Percentiles rank a stretch among this genome's conserved stretches.
phyloP scores from a whole-genome alignment of 2,329 filamentous ascomycete genomes.

The Diaporthe nobilis region DNA sequence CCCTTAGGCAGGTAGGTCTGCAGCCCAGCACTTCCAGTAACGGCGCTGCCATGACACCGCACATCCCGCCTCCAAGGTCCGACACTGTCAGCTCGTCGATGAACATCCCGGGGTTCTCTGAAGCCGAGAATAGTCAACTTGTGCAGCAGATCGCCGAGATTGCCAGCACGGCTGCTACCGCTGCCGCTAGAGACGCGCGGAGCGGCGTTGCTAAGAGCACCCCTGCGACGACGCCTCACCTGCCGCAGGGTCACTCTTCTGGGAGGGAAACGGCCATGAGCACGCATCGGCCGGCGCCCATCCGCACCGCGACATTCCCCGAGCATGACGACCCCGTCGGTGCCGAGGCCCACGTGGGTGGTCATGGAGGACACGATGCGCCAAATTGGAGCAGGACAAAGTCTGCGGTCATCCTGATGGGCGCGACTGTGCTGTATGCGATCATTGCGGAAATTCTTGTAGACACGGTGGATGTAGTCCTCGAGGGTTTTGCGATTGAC shows the following conservation, averaged over 20 bases:
- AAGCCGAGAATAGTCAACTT: constrained; percentile 84
- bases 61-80: constrained; percentile 82
- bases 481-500: constrained; percentile 91
- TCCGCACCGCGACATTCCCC: constrained; percentile 56
- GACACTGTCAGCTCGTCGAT: constrained; percentile 59
- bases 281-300: constrained; percentile 47
- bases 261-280: constrained; percentile 37
- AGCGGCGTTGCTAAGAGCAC: constrained; percentile 43
- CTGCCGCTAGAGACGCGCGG: constrained; percentile 83
- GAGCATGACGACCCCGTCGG: constrained; percentile 61
- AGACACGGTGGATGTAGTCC: constrained; percentile 95
- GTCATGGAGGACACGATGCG: constrained; percentile 89
- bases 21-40: constrained; percentile 58
- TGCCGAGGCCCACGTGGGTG: constrained; percentile 40
- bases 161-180: constrained; percentile 89
- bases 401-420: constrained; percentile 89
- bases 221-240: constrained; percentile 34
- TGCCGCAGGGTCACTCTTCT: constrained; percentile 43
- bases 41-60: constrained; percentile 67
- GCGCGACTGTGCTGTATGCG: constrained; percentile 93
- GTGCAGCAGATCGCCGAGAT: constrained; percentile 93
- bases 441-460: constrained; percentile 97
- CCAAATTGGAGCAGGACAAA: constrained; percentile 97
- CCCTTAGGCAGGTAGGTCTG: constrained; percentile 85
- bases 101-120: constrained; percentile 79